These are phyloP conservation scores for Podospora pseudoanserina DNA, from an alignment of 495 filamentous ascomycete genomes.

Conservation along the genomic window DNA sequence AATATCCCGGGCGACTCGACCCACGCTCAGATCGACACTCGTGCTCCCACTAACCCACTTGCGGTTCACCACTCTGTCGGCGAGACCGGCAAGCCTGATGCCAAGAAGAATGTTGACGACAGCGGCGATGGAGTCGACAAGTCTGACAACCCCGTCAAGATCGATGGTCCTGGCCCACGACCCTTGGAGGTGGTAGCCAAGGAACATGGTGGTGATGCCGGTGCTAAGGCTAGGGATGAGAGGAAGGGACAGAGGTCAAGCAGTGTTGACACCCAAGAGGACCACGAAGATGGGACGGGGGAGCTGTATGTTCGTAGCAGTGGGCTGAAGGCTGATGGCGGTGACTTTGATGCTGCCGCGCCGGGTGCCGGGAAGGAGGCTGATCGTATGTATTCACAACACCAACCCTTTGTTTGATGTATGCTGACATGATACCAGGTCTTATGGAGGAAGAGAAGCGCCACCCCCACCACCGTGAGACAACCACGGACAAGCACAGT, in stretches of 20 bases:
- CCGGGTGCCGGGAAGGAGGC: slow-evolving; percentile 63
- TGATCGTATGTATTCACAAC: slow-evolving; percentile 51
- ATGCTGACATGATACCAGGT: slow-evolving; percentile 26
- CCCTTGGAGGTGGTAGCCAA: slow-evolving; percentile 40
- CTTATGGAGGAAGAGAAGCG: slow-evolving; percentile 41
- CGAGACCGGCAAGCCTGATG: slow-evolving; percentile 20
- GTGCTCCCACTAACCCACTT: slow-evolving; percentile 19
- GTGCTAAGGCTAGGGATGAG: not conserved
- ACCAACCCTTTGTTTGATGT: not conserved
- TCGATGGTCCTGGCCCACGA: slow-evolving; percentile 43
- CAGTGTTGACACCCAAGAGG: slow-evolving; percentile 19
- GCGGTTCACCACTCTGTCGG: not conserved
- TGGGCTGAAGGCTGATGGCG: slow-evolving; percentile 56
- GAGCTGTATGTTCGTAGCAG: slow-evolving; percentile 55
- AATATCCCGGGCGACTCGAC: slow-evolving; percentile 30
- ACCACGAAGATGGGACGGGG: slow-evolving; percentile 48
- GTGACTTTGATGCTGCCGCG: slow-evolving; percentile 61
- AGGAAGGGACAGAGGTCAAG: slow-evolving; percentile 6
- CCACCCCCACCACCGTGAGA: not conserved
- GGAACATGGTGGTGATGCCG: slow-evolving; percentile 39
- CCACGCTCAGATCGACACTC: slow-evolving; percentile 41
- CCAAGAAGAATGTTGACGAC: slow-evolving; percentile 33
- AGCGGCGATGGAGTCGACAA: slow-evolving; percentile 18
- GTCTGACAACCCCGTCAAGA: slow-evolving; percentile 33
- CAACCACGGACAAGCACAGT: slow-evolving; percentile 1